phyloP scores from a whole-genome alignment of 164 flowering plant species.

The Protea cynaroides region DNA sequence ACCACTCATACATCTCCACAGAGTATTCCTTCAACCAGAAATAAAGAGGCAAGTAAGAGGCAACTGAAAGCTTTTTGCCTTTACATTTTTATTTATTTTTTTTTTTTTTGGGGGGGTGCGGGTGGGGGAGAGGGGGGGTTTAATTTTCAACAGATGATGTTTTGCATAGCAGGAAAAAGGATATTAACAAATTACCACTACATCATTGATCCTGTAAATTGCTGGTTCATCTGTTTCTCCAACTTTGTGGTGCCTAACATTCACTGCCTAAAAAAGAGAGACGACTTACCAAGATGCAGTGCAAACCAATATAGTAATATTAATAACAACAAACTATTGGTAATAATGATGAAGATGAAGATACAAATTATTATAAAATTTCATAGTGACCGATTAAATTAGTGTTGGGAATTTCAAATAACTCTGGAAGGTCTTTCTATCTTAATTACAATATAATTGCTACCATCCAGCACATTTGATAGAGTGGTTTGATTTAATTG shows the following conservation, averaged over 20 bases:
- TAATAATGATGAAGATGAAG: too few relatives aligned
- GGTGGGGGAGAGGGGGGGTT: too few relatives aligned
- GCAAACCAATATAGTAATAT: background rate
- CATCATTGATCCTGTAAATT: slow-evolving; percentile 70
- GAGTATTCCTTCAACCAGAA: slow-evolving; percentile 64
- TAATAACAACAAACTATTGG: too few relatives aligned
- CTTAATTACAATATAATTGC: background rate
- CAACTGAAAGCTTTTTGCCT: background rate
- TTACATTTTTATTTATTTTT: background rate
- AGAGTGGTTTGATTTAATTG: background rate
- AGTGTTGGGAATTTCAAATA: background rate
- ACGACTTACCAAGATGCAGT: background rate
- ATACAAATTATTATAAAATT: too few relatives aligned
- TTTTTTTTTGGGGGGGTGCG: background rate
- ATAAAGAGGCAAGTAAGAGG: background rate
- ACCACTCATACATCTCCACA: slow-evolving; percentile 93
- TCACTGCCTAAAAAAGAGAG: slow-evolving; percentile 40
- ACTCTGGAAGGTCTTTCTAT: background rate
- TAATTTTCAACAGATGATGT: too few relatives aligned
- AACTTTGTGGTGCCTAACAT: slow-evolving; percentile 60
- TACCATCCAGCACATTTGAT: background rate
- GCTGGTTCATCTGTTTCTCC: slow-evolving; percentile 67
- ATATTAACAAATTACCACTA: slow-evolving; percentile 38
- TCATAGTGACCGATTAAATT: too few relatives aligned
- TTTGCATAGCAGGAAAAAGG: too few relatives aligned